Conservation (phyloP, 371 early-diverging fungal genomes). For the Circinella minor region DNA sequence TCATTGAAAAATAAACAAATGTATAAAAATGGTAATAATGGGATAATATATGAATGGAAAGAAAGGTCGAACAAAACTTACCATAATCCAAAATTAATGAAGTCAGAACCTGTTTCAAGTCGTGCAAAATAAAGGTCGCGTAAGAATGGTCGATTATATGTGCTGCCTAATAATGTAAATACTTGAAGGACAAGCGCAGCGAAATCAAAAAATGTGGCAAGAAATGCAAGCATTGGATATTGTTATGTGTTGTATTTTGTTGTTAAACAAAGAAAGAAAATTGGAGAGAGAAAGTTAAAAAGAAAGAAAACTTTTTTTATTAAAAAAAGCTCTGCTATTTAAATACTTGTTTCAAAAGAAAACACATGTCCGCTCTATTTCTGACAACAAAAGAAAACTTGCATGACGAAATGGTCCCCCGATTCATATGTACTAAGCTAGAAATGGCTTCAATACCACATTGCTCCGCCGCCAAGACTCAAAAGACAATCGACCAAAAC, state of each 20-base stretch:
- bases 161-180: slow-evolving; percentile 48
- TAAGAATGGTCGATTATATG: slow-evolving; percentile 44
- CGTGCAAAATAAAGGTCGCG: slow-evolving; percentile 44
- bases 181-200: slow-evolving; percentile 49
- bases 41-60: too few species aligned
- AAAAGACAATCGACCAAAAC: neutral
- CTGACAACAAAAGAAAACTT: slow-evolving; percentile 1
- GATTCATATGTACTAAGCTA: neutral
- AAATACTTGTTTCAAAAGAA: neutral
- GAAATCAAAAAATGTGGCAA: slow-evolving; percentile 52
- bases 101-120: slow-evolving; percentile 19
- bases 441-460: neutral
- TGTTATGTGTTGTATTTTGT: neutral
- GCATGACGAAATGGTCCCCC: slow-evolving; percentile 8
- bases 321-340: neutral
- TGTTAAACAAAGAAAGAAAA: neutral
- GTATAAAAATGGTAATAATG: neutral
- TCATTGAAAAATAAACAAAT: neutral
- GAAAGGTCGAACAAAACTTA: slow-evolving; percentile 5
- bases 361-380: slow-evolving; percentile 1
- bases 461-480: slow-evolving; percentile 5
- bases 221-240: slow-evolving; percentile 22
- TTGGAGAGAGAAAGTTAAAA: neutral
- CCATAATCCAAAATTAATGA: slow-evolving; percentile 49
- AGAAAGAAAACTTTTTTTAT: neutral